Base-by-base conservation (phyloP, 1,284 basidiomycete genomes). In the Apiotrichum gamsii region DNA sequence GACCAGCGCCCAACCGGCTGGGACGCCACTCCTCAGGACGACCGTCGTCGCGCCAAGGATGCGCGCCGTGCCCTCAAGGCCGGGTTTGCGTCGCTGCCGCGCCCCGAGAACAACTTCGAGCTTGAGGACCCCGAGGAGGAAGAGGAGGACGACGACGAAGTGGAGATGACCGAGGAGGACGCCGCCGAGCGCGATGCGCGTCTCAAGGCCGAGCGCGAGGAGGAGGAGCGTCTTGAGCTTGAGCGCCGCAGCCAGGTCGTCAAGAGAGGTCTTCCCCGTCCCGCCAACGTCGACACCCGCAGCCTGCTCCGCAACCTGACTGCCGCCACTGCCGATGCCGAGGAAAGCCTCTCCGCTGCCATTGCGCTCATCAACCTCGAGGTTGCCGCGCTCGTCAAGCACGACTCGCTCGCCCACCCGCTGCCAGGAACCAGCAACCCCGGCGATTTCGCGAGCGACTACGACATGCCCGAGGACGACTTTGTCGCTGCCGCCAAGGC, bases 51-150 rank as follows among this genome's bases (percentile, higher is more conserved):
- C 15, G 68, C 73, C 16, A 78, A 78, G 47, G 81, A 83, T 32
- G 77, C 80, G 11, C 85, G 86, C 64, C 79, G 82, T 35, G 81
- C 85, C 2, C 78, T 97, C 43, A 79, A 84, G 59, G 80, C 83
- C 16, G 87, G 87, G 1, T 95, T 99, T 69, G 80, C 79, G 66
- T 83, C 75, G 52, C 76, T 99, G 15, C 95, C 95, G 0, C 84
- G 83, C 57, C 93, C 95, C 0, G 90, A 96, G 75, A 98, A 98
- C 70, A 94, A 98, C 72, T 98, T 97, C 62, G 93, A 98, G 72
- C 75, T 99, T 35, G 80, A 94, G 20, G 83, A 96, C 5, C 90
- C 90, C 5, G 90, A 90, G 50, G 81, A 79, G 10, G 81, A 81
- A 2, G 80, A 74, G 2, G 72, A 68, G 18, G 76, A 69, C 19